A percentile compares a stretch with the other conserved stretches of the same genome.
phyloP scores from a whole-genome alignment of 306 rosid genomes.

The Rosa multiflora region DNA sequence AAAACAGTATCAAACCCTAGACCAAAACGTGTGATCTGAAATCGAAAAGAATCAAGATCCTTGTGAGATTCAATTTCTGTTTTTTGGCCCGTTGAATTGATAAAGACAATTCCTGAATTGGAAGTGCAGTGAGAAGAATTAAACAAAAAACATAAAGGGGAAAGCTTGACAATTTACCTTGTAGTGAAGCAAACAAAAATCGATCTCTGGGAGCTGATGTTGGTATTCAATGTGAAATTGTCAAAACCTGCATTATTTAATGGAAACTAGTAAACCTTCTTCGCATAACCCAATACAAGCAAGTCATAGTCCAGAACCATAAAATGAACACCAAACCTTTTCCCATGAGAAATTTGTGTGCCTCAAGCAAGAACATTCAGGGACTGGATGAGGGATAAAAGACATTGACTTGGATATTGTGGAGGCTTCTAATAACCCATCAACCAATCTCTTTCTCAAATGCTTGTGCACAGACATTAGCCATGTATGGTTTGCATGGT shows the following conservation, averaged over 20 bases:
- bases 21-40: no score
- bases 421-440: constrained; percentile 69
- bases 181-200: no score
- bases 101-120: no score
- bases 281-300: constrained; percentile 5
- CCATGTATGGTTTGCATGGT: constrained; percentile 85
- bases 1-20: no score
- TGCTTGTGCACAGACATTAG: constrained; percentile 66
- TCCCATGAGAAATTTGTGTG: background rate
- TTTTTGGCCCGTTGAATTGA: no score
- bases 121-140: no score
- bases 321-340: background rate
- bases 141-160: no score
- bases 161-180: no score
- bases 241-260: constrained; percentile 57
- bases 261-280: constrained; percentile 29
- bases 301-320: constrained; percentile 13
- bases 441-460: constrained; percentile 69
- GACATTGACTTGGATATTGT: constrained; percentile 50
- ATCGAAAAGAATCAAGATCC: no score
- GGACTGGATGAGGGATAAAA: constrained; percentile 88
- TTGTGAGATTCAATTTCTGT: no score
- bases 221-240: constrained; percentile 29
- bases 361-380: constrained; percentile 82
- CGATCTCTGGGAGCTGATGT: no score